A percentile compares a stretch with the other conserved stretches of the same genome.
Conservation (phyloP, 441 rosid species). For the Melastoma candidum region DNA sequence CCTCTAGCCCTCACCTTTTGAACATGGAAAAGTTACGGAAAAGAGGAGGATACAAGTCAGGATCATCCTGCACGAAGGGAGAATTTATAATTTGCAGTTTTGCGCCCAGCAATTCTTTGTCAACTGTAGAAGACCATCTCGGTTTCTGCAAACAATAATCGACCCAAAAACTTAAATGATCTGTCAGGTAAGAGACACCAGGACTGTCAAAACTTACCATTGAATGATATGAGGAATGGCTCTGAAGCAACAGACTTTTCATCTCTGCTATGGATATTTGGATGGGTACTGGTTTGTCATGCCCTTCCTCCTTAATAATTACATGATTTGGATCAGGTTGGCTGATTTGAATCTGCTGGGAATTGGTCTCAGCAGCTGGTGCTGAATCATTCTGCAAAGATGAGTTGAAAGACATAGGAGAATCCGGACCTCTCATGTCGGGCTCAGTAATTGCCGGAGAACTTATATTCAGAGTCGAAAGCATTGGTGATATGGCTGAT, state of each 20-base stretch:
- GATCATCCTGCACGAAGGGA: conserved; percentile 34
- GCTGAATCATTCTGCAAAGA: background rate
- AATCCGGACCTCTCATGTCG: background rate
- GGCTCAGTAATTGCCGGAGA: background rate
- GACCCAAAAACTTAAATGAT: conserved; percentile 5
- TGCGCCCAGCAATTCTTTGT: conserved; percentile 38
- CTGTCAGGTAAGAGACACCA: conserved; percentile 7
- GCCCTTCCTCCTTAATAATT: conserved; percentile 1
- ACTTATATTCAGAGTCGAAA: background rate
- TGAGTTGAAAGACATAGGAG: background rate
- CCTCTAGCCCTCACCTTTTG: conserved; percentile 35
- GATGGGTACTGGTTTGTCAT: conserved; percentile 4
- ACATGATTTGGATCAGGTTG: background rate
- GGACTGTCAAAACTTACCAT: conserved; percentile 7
- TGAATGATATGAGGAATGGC: conserved; percentile 4
- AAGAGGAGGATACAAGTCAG: conserved; percentile 46
- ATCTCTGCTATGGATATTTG: conserved; percentile 14
- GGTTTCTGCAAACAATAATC: conserved; percentile 31
- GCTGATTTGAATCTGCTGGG: background rate
- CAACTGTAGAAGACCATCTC: conserved; percentile 50
- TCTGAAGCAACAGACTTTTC: conserved; percentile 8
- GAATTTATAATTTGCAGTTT: conserved; percentile 62
- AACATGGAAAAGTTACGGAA: conserved; percentile 66
- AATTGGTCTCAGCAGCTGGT: background rate
- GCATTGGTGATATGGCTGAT: conserved; percentile 7